Percentiles rank a stretch among this genome's conserved stretches.
These are phyloP conservation scores for Fusarium buxicola DNA, from an alignment of 2,329 filamentous ascomycete species.

Conservation along the genomic window DNA sequence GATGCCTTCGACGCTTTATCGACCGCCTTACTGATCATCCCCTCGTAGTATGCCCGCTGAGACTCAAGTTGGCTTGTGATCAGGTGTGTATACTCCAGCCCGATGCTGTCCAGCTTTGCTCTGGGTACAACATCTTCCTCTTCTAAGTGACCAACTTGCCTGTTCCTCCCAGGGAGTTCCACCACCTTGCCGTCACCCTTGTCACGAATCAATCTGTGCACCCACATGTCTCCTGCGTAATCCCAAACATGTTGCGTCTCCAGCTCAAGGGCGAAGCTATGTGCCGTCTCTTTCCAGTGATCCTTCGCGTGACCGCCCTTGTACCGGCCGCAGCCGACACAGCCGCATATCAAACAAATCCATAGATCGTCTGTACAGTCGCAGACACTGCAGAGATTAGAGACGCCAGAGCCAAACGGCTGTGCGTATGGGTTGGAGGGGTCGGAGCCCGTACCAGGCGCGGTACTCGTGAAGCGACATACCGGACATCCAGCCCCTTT, in stretches of 20 bases:
- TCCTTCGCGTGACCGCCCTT: conserved; percentile 93
- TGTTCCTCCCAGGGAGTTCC: conserved; percentile 76
- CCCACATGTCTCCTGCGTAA: conserved; percentile 94
- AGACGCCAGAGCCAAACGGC: conserved; percentile 68
- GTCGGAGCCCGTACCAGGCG: conserved; percentile 53
- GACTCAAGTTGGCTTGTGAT: conserved; percentile 93
- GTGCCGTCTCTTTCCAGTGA: conserved; percentile 89
- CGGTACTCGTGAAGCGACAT: conserved; percentile 82
- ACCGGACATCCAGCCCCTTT: conserved; percentile 93
- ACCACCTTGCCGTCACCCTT: conserved; percentile 94
- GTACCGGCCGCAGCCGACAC: conserved; percentile 93
- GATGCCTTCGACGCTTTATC: conserved; percentile 87
- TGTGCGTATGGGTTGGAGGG: conserved; percentile 62
- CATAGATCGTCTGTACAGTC: conserved; percentile 86
- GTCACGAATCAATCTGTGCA: conserved; percentile 93
- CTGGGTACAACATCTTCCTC: conserved; percentile 78
- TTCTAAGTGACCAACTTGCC: conserved; percentile 49
- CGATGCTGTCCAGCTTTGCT: conserved; percentile 79
- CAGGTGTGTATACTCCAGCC: conserved; percentile 93
- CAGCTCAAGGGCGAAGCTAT: conserved; percentile 93
- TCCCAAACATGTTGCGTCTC: conserved; percentile 98
- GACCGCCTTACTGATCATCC: conserved; percentile 86
- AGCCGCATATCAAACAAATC: conserved; percentile 95
- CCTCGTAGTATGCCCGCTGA: conserved; percentile 93
- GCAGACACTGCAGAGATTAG: conserved; percentile 84